phyloP scores from a whole-genome alignment of 805 yeast species.

The Cyberlindnera lachancei region DNA sequence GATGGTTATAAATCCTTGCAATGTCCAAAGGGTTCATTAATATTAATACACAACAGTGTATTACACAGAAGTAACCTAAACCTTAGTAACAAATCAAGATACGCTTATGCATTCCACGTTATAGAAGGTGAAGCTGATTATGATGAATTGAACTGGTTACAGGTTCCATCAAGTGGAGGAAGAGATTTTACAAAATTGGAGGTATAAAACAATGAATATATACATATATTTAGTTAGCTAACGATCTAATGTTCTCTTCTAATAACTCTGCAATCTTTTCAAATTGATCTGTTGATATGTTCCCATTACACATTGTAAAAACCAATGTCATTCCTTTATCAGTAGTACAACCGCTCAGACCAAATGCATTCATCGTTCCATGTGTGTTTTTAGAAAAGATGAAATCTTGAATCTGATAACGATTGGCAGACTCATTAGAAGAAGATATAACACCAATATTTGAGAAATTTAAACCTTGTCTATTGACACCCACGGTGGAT shows the following conservation, averaged over 20 bases:
- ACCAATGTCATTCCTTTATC: slow-evolving; percentile 12
- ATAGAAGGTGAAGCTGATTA: slow-evolving; percentile 61
- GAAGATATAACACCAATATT: slow-evolving; percentile 15
- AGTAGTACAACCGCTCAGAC: slow-evolving; percentile 6
- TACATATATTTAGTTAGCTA: not conserved
- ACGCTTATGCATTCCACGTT: slow-evolving; percentile 73
- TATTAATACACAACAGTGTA: slow-evolving; percentile 64
- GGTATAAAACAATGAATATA: not conserved
- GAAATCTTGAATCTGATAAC: slow-evolving; percentile 9
- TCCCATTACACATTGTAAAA: slow-evolving; percentile 10
- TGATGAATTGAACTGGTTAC: slow-evolving; percentile 69
- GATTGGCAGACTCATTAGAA: not conserved
- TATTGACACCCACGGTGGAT: slow-evolving; percentile 4
- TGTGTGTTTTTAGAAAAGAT: slow-evolving; percentile 11
- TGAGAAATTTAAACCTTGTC: slow-evolving; percentile 14
- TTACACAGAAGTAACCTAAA: slow-evolving; percentile 66
- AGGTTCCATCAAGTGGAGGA: slow-evolving; percentile 67
- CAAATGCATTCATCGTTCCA: slow-evolving; percentile 9
- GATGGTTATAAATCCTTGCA: slow-evolving; percentile 42
- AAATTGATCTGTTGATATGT: slow-evolving; percentile 3
- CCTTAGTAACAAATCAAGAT: slow-evolving; percentile 47
- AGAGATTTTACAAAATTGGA: slow-evolving; percentile 44
- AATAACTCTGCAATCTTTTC: slow-evolving; percentile 7
- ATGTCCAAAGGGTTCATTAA: slow-evolving; percentile 66
- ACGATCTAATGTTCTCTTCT: slow-evolving; percentile 2